Percentiles rank a stretch among this genome's conserved stretches.
Conservation (phyloP, 345 rosid genomes). For the Litchi chinensis region DNA sequence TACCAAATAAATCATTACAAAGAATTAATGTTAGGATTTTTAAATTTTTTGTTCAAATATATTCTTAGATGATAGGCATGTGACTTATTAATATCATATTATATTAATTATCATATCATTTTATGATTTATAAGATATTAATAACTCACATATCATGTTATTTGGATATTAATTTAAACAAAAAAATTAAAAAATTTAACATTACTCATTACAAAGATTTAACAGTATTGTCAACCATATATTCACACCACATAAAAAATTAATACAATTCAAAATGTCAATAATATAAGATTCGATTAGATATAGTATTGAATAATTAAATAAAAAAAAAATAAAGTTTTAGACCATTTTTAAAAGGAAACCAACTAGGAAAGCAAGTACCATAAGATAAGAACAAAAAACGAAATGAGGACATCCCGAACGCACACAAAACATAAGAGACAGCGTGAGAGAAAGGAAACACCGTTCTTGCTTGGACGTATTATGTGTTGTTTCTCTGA, state of each 20-base stretch:
- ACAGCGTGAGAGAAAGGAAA: background rate
- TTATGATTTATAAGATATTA: too few species aligned
- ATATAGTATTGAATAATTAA: background rate
- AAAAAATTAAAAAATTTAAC: too few species aligned
- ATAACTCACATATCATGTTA: too few species aligned
- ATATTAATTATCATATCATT: too few species aligned
- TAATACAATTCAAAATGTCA: background rate
- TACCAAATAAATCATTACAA: too few species aligned
- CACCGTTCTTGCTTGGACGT: slow-evolving; percentile 5
- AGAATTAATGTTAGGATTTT: too few species aligned
- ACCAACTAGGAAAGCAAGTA: background rate
- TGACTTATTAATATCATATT: too few species aligned
- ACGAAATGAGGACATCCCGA: background rate
- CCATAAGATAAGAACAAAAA: slow-evolving; percentile 23
- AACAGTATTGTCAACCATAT: background rate
- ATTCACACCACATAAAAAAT: background rate
- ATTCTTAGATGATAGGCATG: too few species aligned
- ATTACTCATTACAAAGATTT: too few species aligned
- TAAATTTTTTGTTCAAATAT: too few species aligned
- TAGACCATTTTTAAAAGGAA: background rate
- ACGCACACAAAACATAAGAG: background rate
- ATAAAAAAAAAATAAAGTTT: background rate
- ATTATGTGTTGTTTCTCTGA: slow-evolving; percentile 14
- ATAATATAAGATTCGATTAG: background rate
- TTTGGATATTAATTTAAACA: too few species aligned